Base-by-base conservation (phyloP, 208 protist species). In the Naegleria lovaniensis region DNA sequence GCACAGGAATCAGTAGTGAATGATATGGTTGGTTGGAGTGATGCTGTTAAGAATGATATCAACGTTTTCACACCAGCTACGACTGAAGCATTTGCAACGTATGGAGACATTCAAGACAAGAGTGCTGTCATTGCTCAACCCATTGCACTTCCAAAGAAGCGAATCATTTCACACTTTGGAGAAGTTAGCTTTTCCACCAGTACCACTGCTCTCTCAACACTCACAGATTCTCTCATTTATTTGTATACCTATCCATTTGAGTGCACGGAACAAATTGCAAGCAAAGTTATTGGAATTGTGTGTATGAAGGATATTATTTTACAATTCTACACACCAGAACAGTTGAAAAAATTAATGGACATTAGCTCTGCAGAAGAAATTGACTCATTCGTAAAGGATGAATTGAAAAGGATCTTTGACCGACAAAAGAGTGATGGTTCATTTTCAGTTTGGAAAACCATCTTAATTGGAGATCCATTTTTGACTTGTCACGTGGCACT, bases 141-240 rank as follows among this genome's bases (percentile, higher is more conserved):
- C 36, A 76, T 90, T 41, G 41, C 90, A 41, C 90, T 84, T 40
- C 59, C 90, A 9, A 43, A 75, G 6, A 67, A 67, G 55, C 11
- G 22, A 33, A 38, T 92, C 5, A 33, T 83, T n/a, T 36, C 29
- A 36, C 38, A 48, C 5, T 92, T 91, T 85, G 91, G 91, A 5
- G 91, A 87, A 11, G 38, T 92, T 41, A 85, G 84, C 75, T 19
- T 92, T 22, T 40, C 39, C 13, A 48, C 87, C 0, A 88, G 88
- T 25, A 87, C 91, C 0, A 92, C 91, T 38, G 86, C 75, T 55
- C n/a, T 92, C 6, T 76, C 55, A 11, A 75, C 58, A 19, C 59
- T 92, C 5, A 51, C 91, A 16, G 91, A 92, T 76, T 84, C 91
- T 25, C 91, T 92, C 41, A 16, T 85, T 85, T 92, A 92, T 76